Evolutionary conservation across 2,329 filamentous ascomycete species (phyloP), one percentile per base, ranked within the genome.

Genomic region (Penicillium sp.): DNA sequence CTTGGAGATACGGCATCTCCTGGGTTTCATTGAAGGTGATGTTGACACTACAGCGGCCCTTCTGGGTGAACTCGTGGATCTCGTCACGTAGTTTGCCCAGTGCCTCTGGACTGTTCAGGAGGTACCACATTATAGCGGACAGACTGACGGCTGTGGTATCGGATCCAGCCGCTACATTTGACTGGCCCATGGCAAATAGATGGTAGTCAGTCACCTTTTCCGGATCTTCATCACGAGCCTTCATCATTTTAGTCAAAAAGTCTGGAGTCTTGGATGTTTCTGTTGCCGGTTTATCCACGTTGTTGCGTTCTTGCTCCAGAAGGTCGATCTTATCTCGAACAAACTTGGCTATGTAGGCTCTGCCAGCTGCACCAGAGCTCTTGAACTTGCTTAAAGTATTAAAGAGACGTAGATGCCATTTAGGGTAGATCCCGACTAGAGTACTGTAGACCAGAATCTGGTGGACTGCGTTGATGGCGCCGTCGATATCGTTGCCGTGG

Each of bases 101-200:
- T 0, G 50, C 55, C 0, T 56, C 40, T 1, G 71, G 71, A 35
- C 73, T 68, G 33, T 73, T 73, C 4, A 80, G 51, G 1, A 83
- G 67, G 55, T 78, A 58, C 55, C 79, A 81, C 27, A 83, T 61
- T 4, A 80, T 70, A 2, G 75, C 68, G 0, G 73, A 73, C 0
- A 84, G 70, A 2, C 73, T 77, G 43, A 82, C 79, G 2, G 78
- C 74, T 0, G 81, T 83, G 0, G 82, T 83, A 56, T 75, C 75
- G 2, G 64, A 70, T 2, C 73, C 75, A 3, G 73, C 75, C n/a
- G 55, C 57, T 9, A 65, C 66, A 59, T 68, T 74, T 41, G 71
- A 69, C 51, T 69, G 56, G 2, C 68, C 70, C 70, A 74, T 71
- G 52, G 73, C 73, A n/a, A 70, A 66, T 2, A 75, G 54, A 54